phyloP scores from a whole-genome alignment of 1,284 basidiomycete species.

The Moesziomyces sp. region DNA sequence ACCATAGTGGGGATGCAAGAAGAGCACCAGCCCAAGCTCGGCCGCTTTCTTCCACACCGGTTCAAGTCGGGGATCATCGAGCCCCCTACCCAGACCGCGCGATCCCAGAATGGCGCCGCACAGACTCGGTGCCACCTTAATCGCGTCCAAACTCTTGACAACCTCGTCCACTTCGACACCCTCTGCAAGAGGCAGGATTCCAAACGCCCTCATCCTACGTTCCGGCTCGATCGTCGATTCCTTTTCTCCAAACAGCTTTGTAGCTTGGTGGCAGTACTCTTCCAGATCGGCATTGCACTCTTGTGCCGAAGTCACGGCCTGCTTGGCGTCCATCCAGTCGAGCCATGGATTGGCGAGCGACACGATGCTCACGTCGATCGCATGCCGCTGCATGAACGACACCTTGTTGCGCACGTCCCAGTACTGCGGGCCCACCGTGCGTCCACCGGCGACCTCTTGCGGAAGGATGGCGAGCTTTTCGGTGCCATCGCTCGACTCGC shows the following conservation, averaged over 20 bases:
- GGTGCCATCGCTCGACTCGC: conserved; percentile 21
- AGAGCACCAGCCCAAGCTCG: conserved; percentile 25
- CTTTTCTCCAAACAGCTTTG: conserved; percentile 48
- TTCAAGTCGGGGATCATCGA: conserved; percentile 78
- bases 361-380: conserved; percentile 72
- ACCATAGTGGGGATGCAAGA: conserved; percentile 46
- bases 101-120: conserved; percentile 85
- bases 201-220: conserved; percentile 78
- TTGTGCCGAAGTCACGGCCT: conserved; percentile 75
- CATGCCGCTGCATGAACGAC: conserved; percentile 80
- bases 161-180: conserved; percentile 73
- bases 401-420: conserved; percentile 82
- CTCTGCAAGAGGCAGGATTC: conserved; percentile 82
- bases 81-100: conserved; percentile 78
- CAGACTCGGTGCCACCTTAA: conserved; percentile 68
- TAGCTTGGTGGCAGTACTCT: conserved; percentile 73
- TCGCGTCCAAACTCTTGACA: conserved; percentile 75
- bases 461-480: conserved; percentile 77
- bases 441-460: conserved; percentile 75
- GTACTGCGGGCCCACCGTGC: conserved; percentile 78
- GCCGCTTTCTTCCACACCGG: conserved; percentile 77
- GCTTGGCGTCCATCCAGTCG: conserved; percentile 79
- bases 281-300: conserved; percentile 82
- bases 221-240: conserved; percentile 70
- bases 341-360: conserved; percentile 86